phyloP scores from a whole-genome alignment of 345 rosid genomes.

The Brassica rapa region DNA sequence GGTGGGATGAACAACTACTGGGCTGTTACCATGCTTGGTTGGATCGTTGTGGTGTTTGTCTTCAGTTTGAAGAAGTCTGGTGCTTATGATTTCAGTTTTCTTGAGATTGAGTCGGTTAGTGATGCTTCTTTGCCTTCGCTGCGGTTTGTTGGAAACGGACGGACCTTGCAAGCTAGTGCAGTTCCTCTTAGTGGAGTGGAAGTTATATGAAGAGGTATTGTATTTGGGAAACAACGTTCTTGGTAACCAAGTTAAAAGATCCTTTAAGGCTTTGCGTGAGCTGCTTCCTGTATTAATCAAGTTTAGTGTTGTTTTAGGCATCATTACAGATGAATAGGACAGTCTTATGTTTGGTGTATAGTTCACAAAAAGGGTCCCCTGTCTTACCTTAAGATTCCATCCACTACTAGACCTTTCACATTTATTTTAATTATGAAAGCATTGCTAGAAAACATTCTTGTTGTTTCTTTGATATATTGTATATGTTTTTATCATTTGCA shows the following conservation, averaged over 20 bases:
- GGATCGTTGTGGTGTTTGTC: slow-evolving; percentile 69
- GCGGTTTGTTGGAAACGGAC: slow-evolving; percentile 69
- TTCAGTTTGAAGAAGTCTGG: slow-evolving; percentile 90
- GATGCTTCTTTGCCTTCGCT: slow-evolving; percentile 87
- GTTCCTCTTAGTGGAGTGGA: slow-evolving; percentile 69
- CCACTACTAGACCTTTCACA: slow-evolving; percentile 20
- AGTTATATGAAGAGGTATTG: slow-evolving; percentile 44
- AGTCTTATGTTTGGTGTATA: slow-evolving; percentile 19
- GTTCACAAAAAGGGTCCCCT: slow-evolving; percentile 22
- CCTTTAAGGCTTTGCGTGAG: slow-evolving; percentile 3
- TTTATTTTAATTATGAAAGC: slow-evolving; percentile 27
- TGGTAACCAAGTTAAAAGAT: not conserved
- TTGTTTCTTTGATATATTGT: slow-evolving; percentile 12
- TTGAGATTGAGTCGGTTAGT: slow-evolving; percentile 84
- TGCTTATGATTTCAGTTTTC: slow-evolving; percentile 75
- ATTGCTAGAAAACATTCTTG: slow-evolving; percentile 18
- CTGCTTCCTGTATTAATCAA: slow-evolving; percentile 12
- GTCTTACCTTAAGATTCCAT: slow-evolving; percentile 25
- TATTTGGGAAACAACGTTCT: slow-evolving; percentile 1
- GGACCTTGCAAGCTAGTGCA: slow-evolving; percentile 79
- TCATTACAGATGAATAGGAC: slow-evolving; percentile 19
- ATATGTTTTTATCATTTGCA: slow-evolving; percentile 2
- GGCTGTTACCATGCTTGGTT: slow-evolving; percentile 87
- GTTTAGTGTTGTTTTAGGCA: slow-evolving; percentile 16
- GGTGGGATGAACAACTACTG: slow-evolving; percentile 96